Evolutionary conservation across 345 rosid genomes (phyloP), one percentile per base, ranked within the genome.

Genomic region (Erysimum cheiranthoides): DNA sequence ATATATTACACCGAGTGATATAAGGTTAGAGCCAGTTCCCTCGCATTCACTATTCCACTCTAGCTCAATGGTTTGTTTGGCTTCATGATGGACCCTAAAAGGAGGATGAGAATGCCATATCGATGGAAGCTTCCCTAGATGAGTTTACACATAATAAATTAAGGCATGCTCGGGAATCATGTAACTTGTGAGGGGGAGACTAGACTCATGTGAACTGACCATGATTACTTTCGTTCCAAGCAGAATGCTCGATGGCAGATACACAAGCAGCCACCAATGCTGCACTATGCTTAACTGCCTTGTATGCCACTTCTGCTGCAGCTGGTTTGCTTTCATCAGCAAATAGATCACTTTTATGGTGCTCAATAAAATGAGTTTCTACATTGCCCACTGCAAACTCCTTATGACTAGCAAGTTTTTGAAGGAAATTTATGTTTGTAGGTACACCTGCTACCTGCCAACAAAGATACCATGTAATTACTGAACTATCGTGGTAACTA

Each of bases 361-460:
- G 86, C 79, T 92, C 96, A 35, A 94, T 90, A 76, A 94, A 92
- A 85, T 94, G 98, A 8, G 97, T 94, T 87, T 94, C 98, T 74
- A 94, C 94, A 51, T 85, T 76, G 47, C 93, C 97, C 79, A 75
- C 86, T 81, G 81, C 85, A 81, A 94, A 94, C 72, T 85, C 92
- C 80, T 65, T 79, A 63, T 94, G 93, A 74, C 80, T 81, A 52
- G 95, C 90, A 79, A 94, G 96, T 59, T 84, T 89, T 66, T 82
- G 89, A 56, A 94, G 86, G 76, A 94, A 94, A 78, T 77, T 85
- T 66, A 94, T 86, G 83, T 94, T 94, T 53, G 95, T 94, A 16
- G 98, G 98, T 66, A 94, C 88, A 74, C 97, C 98, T 34, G 91
- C 98, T 45, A 94, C 95, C 98, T 94, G 87, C 62, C 75, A 86